Percentiles rank a stretch among this genome's conserved stretches.
phyloP scores from a whole-genome alignment of 116 monocot genomes.

The Cymodocea nodosa region DNA sequence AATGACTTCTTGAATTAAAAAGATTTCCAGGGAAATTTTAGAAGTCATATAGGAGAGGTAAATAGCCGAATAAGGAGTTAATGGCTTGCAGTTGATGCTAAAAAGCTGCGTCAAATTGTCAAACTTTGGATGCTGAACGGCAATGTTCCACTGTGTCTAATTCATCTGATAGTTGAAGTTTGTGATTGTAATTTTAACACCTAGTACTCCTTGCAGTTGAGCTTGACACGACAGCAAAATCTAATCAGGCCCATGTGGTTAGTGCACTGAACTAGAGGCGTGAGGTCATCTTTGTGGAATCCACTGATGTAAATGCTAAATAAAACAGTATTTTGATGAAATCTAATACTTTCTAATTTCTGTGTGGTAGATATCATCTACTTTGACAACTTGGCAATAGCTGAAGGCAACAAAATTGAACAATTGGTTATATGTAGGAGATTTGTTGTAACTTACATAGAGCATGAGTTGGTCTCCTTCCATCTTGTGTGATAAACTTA shows the following conservation, averaged over 20 bases:
- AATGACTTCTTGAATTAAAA: background rate
- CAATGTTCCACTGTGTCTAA: conserved; percentile 74
- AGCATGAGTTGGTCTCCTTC: conserved; percentile 80
- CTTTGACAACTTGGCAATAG: too few relatives aligned
- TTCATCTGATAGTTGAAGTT: conserved; percentile 79
- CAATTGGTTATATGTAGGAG: too few relatives aligned
- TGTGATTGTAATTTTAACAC: conserved; percentile 61
- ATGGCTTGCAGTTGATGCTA: conserved; percentile 72
- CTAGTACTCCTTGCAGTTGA: conserved; percentile 84
- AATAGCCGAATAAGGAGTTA: conserved; percentile 49
- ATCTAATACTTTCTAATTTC: too few relatives aligned
- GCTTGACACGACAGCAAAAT: conserved; percentile 77
- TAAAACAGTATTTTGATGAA: conserved; percentile 16
- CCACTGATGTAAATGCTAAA: conserved; percentile 46
- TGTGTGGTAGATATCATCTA: too few relatives aligned
- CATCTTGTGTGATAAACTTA: conserved; percentile 47
- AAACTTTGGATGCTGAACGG: conserved; percentile 63
- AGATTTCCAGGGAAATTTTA: background rate
- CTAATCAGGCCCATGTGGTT: conserved; percentile 71
- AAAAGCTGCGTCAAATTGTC: conserved; percentile 55
- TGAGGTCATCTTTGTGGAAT: conserved; percentile 26
- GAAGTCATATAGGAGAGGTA: conserved; percentile 17
- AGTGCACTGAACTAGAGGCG: conserved; percentile 69
- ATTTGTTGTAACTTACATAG: conserved; percentile 35
- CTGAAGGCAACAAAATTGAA: too few relatives aligned